Evolutionary conservation across 1,139 yeast genomes (phyloP), one percentile per base, ranked within the genome.

Genomic region (Yamadazyma dushanensis): DNA sequence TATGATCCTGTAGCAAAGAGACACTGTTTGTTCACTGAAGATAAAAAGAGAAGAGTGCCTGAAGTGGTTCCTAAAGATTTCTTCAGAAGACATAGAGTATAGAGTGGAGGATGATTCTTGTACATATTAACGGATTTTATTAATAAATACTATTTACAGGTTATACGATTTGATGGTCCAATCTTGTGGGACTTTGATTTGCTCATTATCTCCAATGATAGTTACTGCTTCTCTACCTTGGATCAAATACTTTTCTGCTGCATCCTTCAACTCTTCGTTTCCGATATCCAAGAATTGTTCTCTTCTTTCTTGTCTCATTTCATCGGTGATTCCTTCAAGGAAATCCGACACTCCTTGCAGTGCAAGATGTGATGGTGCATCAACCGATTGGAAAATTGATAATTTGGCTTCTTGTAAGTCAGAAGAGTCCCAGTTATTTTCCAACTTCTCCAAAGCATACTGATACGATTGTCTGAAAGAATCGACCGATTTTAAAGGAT

Each of bases 321-420:
- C 89, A 49, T 86, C 89, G 22, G 83, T 78, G 30, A 92, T 73
- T 0, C 85, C 88, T 45, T 81, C 79, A 36, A 76, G 67, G 59
- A 89, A 87, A 26, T 70, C 63, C 16, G 75, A 59, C 43, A 78
- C 66, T 15, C 96, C 96, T 57, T 92, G 96, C 29, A 78, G 73
- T 33, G 87, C 76, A 15, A 89, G 82, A 53, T 90, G 83, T 32
- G 78, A 71, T 8, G 98, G 98, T 1, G 97, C 89, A 63, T 92
- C 98, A 10, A 94, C 68, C 38, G 84, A 77, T 61, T 92, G 98
- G 77, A 92, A 92, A 27, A 92, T 78, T 8, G 95, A 78, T 47
- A 92, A 66, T 57, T 90, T 89, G 26, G 97, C 96, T 51, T 89
- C 96, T 47, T 86, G 87, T 31, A 92, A 64, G 47, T 88, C 96